These are phyloP conservation scores for Penicillium sp. DNA, from an alignment of 2,329 filamentous ascomycete genomes.

Conservation along the genomic window DNA sequence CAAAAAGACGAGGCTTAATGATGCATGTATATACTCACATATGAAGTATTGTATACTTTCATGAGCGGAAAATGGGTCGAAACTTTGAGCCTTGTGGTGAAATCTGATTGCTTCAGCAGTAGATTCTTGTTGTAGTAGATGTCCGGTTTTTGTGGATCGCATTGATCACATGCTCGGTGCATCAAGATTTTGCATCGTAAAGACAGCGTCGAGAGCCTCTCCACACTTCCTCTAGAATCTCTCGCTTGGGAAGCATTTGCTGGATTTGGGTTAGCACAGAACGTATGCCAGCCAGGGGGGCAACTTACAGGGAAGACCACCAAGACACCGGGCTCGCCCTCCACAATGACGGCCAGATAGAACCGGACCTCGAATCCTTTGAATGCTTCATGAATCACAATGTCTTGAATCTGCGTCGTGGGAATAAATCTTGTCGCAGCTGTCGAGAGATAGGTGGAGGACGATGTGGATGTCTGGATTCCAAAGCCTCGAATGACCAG, in stretches of 20 bases:
- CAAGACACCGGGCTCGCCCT: conserved; percentile 84
- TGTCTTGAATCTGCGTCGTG: conserved; percentile 87
- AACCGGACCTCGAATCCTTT: conserved; percentile 88
- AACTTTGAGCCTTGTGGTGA: background rate
- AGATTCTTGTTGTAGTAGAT: background rate
- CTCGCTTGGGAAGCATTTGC: conserved; percentile 72
- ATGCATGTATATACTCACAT: conserved; percentile 12
- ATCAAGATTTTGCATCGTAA: conserved; percentile 67
- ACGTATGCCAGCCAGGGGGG: background rate
- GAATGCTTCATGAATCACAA: conserved; percentile 95
- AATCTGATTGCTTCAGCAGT: no score
- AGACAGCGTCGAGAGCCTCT: conserved; percentile 81
- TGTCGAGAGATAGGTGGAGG: conserved; percentile 68
- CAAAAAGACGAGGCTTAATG: conserved; percentile 17
- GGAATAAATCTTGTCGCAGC: conserved; percentile 79
- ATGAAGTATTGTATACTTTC: background rate
- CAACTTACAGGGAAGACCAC: conserved; percentile 84
- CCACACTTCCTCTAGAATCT: conserved; percentile 88
- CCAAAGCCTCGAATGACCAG: conserved; percentile 87
- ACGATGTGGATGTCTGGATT: conserved; percentile 81
- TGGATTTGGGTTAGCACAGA: conserved; percentile 34
- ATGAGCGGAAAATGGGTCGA: background rate
- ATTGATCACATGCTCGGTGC: background rate
- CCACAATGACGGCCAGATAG: conserved; percentile 87
- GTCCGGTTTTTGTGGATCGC: background rate